Conservation (phyloP, 179 eudicot genomes). For the Actinidia arguta region DNA sequence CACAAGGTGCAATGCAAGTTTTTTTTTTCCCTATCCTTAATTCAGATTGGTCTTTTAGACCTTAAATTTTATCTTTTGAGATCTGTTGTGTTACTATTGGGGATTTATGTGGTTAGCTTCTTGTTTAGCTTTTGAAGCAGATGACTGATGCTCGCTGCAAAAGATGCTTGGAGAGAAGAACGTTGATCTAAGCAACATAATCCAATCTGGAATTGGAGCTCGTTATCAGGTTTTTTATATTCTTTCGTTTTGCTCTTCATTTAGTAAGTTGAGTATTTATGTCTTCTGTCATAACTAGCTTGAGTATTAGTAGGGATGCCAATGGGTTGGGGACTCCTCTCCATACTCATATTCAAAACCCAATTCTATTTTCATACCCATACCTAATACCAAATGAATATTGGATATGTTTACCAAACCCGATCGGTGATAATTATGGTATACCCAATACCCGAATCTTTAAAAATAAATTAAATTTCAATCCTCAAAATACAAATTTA, state of each 20-base stretch:
- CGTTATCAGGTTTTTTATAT: conserved; percentile 71
- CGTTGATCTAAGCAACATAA: conserved; percentile 73
- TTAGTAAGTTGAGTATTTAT: not conserved
- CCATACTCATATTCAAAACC: no score
- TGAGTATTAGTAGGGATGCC: no score
- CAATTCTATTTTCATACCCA: no score
- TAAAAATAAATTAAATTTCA: no score
- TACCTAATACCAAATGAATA: no score
- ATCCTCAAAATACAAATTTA: no score
- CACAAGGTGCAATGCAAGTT: not conserved
- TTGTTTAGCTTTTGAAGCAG: conserved; percentile 43
- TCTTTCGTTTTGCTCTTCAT: not conserved
- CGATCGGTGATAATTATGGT: no score
- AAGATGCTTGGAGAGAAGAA: conserved; percentile 72
- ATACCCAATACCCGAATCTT: no score
- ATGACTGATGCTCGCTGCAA: conserved; percentile 97
- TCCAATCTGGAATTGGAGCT: conserved; percentile 74
- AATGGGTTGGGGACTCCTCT: no score
- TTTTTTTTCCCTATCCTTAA: not conserved
- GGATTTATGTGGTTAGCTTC: not conserved
- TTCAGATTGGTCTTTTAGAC: not conserved
- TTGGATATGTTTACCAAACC: no score
- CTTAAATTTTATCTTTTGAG: not conserved
- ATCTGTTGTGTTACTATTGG: not conserved
- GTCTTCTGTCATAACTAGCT: no score